These are phyloP conservation scores for Neodidymelliopsis sp. DNA, from an alignment of 2,329 filamentous ascomycete genomes.

Conservation along the genomic window DNA sequence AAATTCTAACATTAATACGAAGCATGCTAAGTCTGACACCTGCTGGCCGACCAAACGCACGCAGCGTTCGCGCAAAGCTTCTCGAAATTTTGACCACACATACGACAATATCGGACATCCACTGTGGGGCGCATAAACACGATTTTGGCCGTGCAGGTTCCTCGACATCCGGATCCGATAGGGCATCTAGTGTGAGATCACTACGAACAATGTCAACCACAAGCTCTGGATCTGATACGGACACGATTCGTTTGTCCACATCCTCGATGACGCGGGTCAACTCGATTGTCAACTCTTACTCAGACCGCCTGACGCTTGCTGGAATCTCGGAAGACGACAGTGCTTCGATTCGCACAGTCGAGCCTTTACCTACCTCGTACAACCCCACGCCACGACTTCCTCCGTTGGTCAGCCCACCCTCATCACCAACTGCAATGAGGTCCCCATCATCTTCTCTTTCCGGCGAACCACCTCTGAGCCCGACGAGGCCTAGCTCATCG, in stretches of 20 bases:
- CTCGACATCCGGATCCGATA: conserved; percentile 36
- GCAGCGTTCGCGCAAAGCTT: conserved; percentile 51
- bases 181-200: conserved; percentile 39
- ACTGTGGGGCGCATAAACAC: conserved; percentile 45
- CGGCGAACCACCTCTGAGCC: conserved; percentile 9
- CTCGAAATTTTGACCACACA: conserved; percentile 41
- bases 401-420: conserved; percentile 24
- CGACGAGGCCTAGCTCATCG: neutral
- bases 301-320: conserved; percentile 39
- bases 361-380: conserved; percentile 27
- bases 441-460: conserved; percentile 22
- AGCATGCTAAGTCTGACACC: conserved; percentile 54
- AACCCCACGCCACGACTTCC: conserved; percentile 25
- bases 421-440: conserved; percentile 15
- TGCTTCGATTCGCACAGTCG: conserved; percentile 38
- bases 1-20: conserved; percentile 51
- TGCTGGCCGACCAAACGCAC: conserved; percentile 50
- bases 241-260: conserved; percentile 40
- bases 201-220: conserved; percentile 40
- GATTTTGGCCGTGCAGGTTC: conserved; percentile 36
- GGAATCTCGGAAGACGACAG: conserved; percentile 42
- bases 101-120: conserved; percentile 43
- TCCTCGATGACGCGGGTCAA: conserved; percentile 32
- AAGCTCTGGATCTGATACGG: conserved; percentile 38
- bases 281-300: conserved; percentile 44